Percentiles rank a stretch among this genome's conserved stretches.
These are phyloP conservation scores for Effrenium voratum DNA, from an alignment of 73 alveolate species.

Conservation along the genomic window DNA sequence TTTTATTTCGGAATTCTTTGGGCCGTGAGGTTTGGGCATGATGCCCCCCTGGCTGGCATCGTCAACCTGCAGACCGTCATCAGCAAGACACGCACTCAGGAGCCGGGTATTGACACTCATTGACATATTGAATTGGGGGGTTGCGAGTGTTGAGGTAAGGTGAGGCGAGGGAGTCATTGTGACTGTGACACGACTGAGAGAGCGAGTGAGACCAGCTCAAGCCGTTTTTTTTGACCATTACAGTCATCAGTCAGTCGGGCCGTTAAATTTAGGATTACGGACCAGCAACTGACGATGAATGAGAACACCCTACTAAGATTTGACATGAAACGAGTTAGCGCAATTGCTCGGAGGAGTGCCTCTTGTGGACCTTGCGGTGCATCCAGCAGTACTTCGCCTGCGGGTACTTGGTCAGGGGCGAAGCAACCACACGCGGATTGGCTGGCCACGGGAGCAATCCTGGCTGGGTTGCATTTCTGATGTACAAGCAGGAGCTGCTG, in stretches of 20 bases:
- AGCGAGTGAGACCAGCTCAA: too few species aligned
- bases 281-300: too few species aligned
- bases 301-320: too few species aligned
- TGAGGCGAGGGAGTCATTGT: too few species aligned
- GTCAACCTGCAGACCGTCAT: background rate
- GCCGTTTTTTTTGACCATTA: background rate
- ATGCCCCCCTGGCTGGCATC: conserved; percentile 11
- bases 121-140: background rate
- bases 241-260: too few species aligned
- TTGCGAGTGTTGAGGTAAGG: background rate
- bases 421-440: background rate
- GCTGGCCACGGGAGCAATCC: background rate
- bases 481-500: background rate
- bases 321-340: too few species aligned
- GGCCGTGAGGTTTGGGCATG: background rate
- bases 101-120: background rate
- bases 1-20: too few species aligned
- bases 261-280: too few species aligned
- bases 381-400: background rate
- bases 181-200: too few species aligned
- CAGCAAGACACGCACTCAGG: conserved; percentile 3
- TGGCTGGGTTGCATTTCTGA: background rate
- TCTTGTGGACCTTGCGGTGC: background rate
- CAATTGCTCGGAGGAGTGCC: background rate
- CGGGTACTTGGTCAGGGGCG: background rate